Evolutionary conservation across 345 rosid genomes (phyloP), one percentile per base, ranked within the genome.

Genomic region (Eucalyptus polyanthemos): DNA sequence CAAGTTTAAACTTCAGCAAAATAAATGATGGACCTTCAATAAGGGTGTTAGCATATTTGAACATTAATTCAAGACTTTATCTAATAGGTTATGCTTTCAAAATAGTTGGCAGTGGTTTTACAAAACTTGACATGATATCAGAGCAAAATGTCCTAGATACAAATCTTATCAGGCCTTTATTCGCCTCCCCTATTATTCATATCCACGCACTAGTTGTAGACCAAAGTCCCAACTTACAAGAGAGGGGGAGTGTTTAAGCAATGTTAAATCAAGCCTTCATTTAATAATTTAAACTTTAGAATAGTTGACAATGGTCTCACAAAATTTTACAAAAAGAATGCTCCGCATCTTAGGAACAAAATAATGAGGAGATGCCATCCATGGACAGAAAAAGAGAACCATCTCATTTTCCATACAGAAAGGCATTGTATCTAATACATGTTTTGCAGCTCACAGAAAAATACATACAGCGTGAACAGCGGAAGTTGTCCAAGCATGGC

Each of bases 381-480:
- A n/a, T 88, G 60, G 50, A 80, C 87, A 53, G 54, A 34, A 34
- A 80, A 76, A 50, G 44, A 80, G 34, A 21, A 31, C 87, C 56
- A 25, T 53, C 83, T 37, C 83, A 40, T 76, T 37, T 37, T 76
- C 8, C 83, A 40, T 76, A 87, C 49, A 60, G 25, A 62, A 8
- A 17, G 22, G 53, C 81, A 19, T 47, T 45, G 80, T n/a, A 31
- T 81, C 24, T n/a, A 80, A 80, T 76, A 37, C 47, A 76, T 21
- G 29, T 76, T 40, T 37, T 76, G 47, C 85, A 76, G 85, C 47
- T 11, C 47, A 80, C 21, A 67, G 87, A 49, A 62, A 40, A 72
- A 51, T 69, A 50, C 96, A 93, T 91, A 94, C 96, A 88, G 86
- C 29, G 86, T 22, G 90, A 65, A 88, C 96, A 94, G 49, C 44